Evolutionary conservation across 2,329 filamentous ascomycete genomes (phyloP), one percentile per base, ranked within the genome.

Genomic region (Colletotrichum coccodes): DNA sequence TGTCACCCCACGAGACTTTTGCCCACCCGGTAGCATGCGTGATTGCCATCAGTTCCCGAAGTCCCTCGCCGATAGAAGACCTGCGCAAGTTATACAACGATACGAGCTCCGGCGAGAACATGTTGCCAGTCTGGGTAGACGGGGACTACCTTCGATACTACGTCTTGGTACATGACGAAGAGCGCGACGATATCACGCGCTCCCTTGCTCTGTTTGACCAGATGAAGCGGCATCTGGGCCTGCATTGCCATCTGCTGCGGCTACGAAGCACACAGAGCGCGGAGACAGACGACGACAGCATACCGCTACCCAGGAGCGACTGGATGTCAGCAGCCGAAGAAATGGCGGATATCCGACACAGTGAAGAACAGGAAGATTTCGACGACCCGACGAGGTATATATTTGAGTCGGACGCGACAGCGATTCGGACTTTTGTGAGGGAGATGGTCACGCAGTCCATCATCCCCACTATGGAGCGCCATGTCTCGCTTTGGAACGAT

Each of bases 141-240:
- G 91, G 92, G 34, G 94, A 98, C 70, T 99, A 96, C 78, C 84
- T 99, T 71, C 89, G 96, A 71, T 99, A 99, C 80, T 99, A 99
- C 80, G 93, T 99, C 18, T 85, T 99, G 47, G 92, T 99, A 21
- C 96, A 99, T 75, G 96, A 99, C 74, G 97, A 99, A 81, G 96
- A 99, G 77, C 90, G 90, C 70, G 95, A 97, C 76, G 95, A 99
- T 77, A 97, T 98, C 70, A 89, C 90, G 42, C 92, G 94, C 80
- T 97, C 95, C 14, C 95, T 95, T 79, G 89, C 90, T 21, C 85
- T 98, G 32, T 99, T 97, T 79, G 96, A 99, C 74, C 94, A 98
- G 79, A 99, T 99, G 97, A 99, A 98, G 81, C 90, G 96, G n/a
- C 94, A 98, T 80, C 94, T 99, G 72, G 96, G 96, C 2, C 84